These are phyloP conservation scores for Cryptococcus hybrid DNA, from an alignment of 1,284 basidiomycete species.

Conservation along the genomic window DNA sequence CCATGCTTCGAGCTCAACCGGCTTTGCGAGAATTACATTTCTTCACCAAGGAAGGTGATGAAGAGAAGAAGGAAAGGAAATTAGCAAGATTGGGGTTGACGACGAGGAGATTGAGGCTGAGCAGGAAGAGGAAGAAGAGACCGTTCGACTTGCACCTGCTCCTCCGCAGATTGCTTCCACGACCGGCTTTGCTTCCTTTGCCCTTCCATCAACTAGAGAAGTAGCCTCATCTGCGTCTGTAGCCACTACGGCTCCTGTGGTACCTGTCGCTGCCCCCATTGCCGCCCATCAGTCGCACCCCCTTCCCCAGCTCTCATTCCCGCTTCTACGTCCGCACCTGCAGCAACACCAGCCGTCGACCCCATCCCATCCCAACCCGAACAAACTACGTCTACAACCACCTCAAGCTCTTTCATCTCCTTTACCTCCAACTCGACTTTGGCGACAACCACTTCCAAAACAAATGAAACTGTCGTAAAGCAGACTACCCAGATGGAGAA, in stretches of 20 bases:
- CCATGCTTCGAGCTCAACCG: slow-evolving; percentile 31
- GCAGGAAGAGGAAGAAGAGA: slow-evolving; percentile 12
- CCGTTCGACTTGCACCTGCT: not conserved
- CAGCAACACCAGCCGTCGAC: not conserved
- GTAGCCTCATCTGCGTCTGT: not conserved
- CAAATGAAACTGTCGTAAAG: slow-evolving; percentile 1
- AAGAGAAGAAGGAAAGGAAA: slow-evolving; percentile 29
- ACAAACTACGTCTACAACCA: not conserved
- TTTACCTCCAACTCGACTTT: slow-evolving; percentile 7
- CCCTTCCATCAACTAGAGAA: not conserved
- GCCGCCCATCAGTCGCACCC: not conserved
- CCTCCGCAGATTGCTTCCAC: not conserved
- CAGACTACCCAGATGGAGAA: slow-evolving; percentile 13
- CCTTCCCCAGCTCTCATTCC: not conserved
- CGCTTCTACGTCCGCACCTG: not conserved
- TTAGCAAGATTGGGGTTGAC: slow-evolving; percentile 25
- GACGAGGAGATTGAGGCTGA: slow-evolving; percentile 10
- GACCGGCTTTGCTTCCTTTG: not conserved
- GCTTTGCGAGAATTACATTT: slow-evolving; percentile 35
- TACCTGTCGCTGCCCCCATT: not conserved
- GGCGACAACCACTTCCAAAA: not conserved
- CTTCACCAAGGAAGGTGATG: slow-evolving; percentile 37
- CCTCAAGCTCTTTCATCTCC: slow-evolving; percentile 8
- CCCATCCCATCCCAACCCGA: not conserved
- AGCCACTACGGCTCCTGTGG: not conserved